A percentile compares a stretch with the other conserved stretches of the same genome.
These are phyloP conservation scores for Exophiala calicioides DNA, from an alignment of 2,329 filamentous ascomycete genomes.

Conservation along the genomic window DNA sequence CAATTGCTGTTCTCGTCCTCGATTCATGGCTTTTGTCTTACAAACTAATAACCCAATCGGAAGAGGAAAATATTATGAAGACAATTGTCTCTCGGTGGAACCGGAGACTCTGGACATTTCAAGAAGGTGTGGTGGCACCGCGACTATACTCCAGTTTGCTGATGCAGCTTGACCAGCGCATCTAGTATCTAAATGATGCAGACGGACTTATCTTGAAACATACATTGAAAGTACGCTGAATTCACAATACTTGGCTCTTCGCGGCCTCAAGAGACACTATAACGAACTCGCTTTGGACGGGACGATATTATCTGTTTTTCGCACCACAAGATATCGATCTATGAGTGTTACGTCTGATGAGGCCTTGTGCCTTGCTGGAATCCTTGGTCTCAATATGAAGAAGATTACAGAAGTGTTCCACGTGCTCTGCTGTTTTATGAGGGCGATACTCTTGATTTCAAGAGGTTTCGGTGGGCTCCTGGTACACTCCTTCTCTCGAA, in stretches of 20 bases:
- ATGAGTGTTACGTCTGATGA: not conserved
- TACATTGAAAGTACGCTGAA: not conserved
- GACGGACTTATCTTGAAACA: not conserved
- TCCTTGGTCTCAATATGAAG: not conserved
- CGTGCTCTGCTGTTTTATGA: no score
- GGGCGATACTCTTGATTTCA: no score
- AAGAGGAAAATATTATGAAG: not conserved
- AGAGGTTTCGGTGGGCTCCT: no score
- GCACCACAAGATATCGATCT: not conserved
- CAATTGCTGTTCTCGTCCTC: not conserved
- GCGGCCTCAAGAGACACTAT: not conserved
- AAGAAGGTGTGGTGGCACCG: not conserved
- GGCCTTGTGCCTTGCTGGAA: not conserved
- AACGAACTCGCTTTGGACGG: not conserved
- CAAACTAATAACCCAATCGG: not conserved
- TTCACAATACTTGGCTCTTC: not conserved
- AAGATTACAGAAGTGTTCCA: no score
- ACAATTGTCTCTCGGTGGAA: not conserved
- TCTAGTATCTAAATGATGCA: not conserved
- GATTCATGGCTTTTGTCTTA: not conserved
- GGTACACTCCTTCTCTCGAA: no score
- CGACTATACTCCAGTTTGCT: not conserved
- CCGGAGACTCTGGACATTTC: not conserved
- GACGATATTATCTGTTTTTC: not conserved
- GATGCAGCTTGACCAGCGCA: not conserved